Conservation (phyloP, 805 yeast genomes). For the Kodamaea kakaduensis region DNA sequence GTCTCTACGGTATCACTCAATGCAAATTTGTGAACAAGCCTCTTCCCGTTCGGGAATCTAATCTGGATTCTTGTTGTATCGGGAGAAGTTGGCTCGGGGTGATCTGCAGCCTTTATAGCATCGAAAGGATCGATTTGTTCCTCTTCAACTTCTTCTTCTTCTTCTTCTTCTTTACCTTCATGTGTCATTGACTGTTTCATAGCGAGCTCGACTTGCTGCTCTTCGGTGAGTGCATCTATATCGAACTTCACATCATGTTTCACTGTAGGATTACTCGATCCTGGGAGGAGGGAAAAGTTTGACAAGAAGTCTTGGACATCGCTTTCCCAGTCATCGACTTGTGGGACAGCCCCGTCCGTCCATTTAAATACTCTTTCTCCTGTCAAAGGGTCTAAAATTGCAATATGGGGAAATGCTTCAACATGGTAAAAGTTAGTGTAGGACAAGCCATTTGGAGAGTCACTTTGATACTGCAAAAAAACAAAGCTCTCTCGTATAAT, state of each 20-base stretch:
- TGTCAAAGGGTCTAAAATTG: constrained; percentile 90
- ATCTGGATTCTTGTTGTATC: constrained; percentile 77
- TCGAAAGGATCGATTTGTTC: constrained; percentile 41
- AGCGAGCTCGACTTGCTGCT: constrained; percentile 78
- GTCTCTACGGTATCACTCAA: constrained; percentile 53
- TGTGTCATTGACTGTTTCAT: constrained; percentile 55
- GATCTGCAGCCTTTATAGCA: constrained; percentile 46
- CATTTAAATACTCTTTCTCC: constrained; percentile 84
- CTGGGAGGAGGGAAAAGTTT: constrained; percentile 60
- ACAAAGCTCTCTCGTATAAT: constrained; percentile 65
- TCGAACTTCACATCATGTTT: constrained; percentile 57
- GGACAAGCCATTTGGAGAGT: constrained; percentile 67
- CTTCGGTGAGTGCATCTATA: constrained; percentile 68
- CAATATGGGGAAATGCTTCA: constrained; percentile 75
- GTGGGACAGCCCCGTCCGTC: constrained; percentile 61
- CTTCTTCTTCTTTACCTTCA: constrained; percentile 17
- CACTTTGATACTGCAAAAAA: constrained; percentile 80
- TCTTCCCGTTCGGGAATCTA: constrained; percentile 82
- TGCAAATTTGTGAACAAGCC: constrained; percentile 68
- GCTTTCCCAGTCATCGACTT: constrained; percentile 53
- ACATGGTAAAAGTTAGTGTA: constrained; percentile 73
- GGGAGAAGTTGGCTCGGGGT: constrained; percentile 60
- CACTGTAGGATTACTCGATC: constrained; percentile 61
- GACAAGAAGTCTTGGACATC: constrained; percentile 68
- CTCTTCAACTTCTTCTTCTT: not conserved